A percentile compares a stretch with the other conserved stretches of the same genome.
Evolutionary conservation across 2,329 filamentous ascomycete genomes (phyloP).

Genomic region (Clarireedia monteithiana): DNA sequence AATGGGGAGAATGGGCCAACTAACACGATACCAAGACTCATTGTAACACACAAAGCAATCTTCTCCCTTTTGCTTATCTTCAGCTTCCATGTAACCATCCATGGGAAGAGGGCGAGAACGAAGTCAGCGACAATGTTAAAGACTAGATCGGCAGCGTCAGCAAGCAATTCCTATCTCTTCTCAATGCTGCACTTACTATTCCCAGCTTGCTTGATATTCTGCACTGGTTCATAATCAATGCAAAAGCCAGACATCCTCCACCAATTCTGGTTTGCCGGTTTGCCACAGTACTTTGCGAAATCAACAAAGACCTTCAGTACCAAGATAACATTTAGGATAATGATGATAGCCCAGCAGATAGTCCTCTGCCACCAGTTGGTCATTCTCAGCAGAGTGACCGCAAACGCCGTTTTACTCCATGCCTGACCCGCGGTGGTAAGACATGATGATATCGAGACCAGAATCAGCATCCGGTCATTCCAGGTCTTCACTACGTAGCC

Average conservation of each 20-base stretch:
- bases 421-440: slow-evolving; percentile 29
- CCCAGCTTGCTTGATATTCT: slow-evolving; percentile 42
- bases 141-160: slow-evolving; percentile 29
- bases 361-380: slow-evolving; percentile 37
- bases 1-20: slow-evolving; percentile 4
- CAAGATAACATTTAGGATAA: slow-evolving; percentile 41
- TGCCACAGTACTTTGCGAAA: slow-evolving; percentile 40
- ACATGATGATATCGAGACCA: slow-evolving; percentile 35
- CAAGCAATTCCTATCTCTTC: slow-evolving; percentile 2
- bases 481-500: slow-evolving; percentile 40
- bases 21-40: slow-evolving; percentile 43
- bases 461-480: slow-evolving; percentile 45
- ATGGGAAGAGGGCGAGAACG: slow-evolving; percentile 41
- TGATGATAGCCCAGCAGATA: slow-evolving; percentile 42
- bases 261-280: slow-evolving; percentile 37
- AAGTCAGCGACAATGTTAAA: slow-evolving; percentile 49
- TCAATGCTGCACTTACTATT: slow-evolving; percentile 34
- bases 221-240: slow-evolving; percentile 32
- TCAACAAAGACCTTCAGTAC: slow-evolving; percentile 40
- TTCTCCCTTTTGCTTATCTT: slow-evolving; percentile 42
- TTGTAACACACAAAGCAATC: slow-evolving; percentile 40
- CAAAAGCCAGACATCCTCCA: slow-evolving; percentile 39
- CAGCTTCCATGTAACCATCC: slow-evolving; percentile 40
- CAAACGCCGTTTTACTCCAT: slow-evolving; percentile 35
- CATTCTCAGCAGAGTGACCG: slow-evolving; percentile 30